Conservation (phyloP, 139 green algal species). For the Chlamydomonas sp. region DNA sequence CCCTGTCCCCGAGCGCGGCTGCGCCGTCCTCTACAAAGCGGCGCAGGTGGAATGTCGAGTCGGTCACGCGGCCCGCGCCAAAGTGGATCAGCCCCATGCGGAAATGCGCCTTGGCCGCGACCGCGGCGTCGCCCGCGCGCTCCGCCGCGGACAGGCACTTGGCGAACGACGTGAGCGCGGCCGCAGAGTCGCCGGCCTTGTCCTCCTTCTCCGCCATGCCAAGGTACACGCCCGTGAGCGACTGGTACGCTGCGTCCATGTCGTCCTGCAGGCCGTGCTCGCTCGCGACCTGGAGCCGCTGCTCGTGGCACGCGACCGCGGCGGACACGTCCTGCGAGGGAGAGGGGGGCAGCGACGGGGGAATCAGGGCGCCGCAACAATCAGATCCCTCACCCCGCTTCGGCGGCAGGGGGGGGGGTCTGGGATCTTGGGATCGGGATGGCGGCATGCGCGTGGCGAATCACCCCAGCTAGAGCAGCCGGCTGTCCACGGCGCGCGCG, state of each 20-base stretch:
- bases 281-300: slow-evolving; percentile 30
- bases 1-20: slow-evolving; percentile 28
- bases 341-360: too few relatives aligned
- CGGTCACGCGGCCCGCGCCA: slow-evolving; percentile 27
- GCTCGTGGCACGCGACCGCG: slow-evolving; percentile 47
- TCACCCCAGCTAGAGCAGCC: too few relatives aligned
- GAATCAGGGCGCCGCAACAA: too few relatives aligned
- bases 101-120: slow-evolving; percentile 35
- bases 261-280: slow-evolving; percentile 21
- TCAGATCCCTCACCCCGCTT: too few relatives aligned
- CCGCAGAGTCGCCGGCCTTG: slow-evolving; percentile 15
- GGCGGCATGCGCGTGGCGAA: too few relatives aligned
- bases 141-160: slow-evolving; percentile 41
- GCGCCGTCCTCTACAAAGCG: slow-evolving; percentile 22
- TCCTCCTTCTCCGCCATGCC: slow-evolving; percentile 43
- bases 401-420: too few relatives aligned
- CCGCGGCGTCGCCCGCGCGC: slow-evolving; percentile 27
- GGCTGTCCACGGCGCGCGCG: too few relatives aligned
- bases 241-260: slow-evolving; percentile 24
- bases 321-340: slow-evolving; percentile 18
- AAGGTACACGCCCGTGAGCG: slow-evolving; percentile 39
- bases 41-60: slow-evolving; percentile 35
- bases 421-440: too few relatives aligned
- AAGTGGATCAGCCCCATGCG: slow-evolving; percentile 46
- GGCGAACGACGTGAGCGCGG: slow-evolving; percentile 27